Conservation (phyloP, 1,284 basidiomycete species). For the Takashimella koratensis region DNA sequence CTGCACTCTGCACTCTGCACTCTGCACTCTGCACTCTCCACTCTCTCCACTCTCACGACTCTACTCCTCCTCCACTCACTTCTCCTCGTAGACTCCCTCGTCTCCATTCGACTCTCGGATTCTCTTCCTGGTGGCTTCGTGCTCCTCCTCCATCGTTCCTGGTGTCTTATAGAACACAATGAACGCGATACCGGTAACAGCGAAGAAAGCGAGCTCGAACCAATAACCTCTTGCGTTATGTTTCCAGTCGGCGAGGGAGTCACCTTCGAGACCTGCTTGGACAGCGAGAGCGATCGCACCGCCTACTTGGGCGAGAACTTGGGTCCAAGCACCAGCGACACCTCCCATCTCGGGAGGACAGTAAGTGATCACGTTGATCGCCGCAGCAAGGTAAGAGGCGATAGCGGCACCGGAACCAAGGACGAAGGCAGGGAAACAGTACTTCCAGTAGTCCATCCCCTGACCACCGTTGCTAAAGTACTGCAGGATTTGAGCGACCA, state of each 20-base stretch:
- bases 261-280: constrained; percentile 40
- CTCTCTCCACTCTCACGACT: neutral
- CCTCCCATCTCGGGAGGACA: constrained; percentile 42
- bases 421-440: constrained; percentile 34
- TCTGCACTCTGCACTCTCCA: neutral
- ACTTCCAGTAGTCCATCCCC: constrained; percentile 43
- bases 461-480: constrained; percentile 38
- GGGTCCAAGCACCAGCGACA: constrained; percentile 40
- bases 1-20: too few species aligned
- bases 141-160: constrained; percentile 29
- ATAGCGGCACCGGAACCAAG: constrained; percentile 24
- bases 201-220: constrained; percentile 36
- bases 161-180: constrained; percentile 32
- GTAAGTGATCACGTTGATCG: constrained; percentile 31
- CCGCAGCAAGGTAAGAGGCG: constrained; percentile 23
- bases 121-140: constrained; percentile 29
- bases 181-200: constrained; percentile 22
- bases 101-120: constrained; percentile 15
- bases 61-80: neutral
- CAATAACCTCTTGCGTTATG: constrained; percentile 26
- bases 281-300: constrained; percentile 38
- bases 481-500: constrained; percentile 27
- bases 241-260: constrained; percentile 32
- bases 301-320: constrained; percentile 38
- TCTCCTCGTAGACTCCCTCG: neutral